Evolutionary conservation across 169 alveolate genomes (phyloP), one percentile per base, ranked within the genome.

Genomic region (Ichthyophthirius multifiliis): DNA sequence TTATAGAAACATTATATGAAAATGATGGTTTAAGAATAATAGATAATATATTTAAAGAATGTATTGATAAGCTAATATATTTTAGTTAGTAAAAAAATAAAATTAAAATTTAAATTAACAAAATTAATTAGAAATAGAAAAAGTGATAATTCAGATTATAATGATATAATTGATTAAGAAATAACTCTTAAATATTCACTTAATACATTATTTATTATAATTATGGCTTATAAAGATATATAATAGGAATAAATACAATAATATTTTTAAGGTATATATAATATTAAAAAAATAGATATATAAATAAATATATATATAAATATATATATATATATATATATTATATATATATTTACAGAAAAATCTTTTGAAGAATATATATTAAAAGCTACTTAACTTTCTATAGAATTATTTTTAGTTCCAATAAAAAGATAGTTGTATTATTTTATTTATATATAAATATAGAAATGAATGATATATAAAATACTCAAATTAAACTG

Each of bases 391-490:
- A 81, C 55, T 12, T 39, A 81, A 45, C 37, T 81, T 20, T 81
- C 86, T 3, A 47, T 73, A 4, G 76, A 73, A 23, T 37, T 81
- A 3, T 39, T 39, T 47, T 71, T 39, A 13, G 43, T 71, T n/a
- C 86, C 86, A 15, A 55, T 81, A 2, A 67, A 10, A 81, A 81
- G 31, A 76, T 81, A n/a, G 48, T 71, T 39, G 39, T 62, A 5
- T 23, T 81, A 7, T 71, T 81, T 35, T 48, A 47, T n/a, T 32
- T 73, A 9, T 43, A 55, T 39, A 39, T 81, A 39, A 55, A 16
- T 18, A 55, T 55, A 7, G 23, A 55, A 10, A n/a, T 55, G 6
- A 4, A 27, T 15, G 71, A 55, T 5, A 45, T 37, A 43, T 65
- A 13, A 30, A 62, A 48, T 48, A 32, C 39, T 37, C 77, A 65